Percentiles rank a stretch among this genome's conserved stretches.
phyloP scores from a whole-genome alignment of 176 grass and related monocot genomes.

The Bothriochloa decipiens region DNA sequence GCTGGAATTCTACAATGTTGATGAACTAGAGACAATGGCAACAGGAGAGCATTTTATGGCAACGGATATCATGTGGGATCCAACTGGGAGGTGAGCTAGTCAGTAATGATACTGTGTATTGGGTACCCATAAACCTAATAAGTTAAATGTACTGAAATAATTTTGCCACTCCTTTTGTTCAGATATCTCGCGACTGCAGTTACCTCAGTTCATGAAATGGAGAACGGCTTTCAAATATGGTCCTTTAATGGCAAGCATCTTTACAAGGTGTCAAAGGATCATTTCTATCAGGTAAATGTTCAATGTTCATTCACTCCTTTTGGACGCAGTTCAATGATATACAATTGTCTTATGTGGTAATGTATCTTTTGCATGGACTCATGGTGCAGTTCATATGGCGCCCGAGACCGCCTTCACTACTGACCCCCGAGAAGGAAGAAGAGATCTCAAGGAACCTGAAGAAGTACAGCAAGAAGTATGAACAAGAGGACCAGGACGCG shows the following conservation, averaged over 20 bases:
- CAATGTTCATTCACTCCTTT: background rate
- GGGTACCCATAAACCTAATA: background rate
- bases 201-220: slow-evolving; percentile 91
- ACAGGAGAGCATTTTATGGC: too few species aligned
- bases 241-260: slow-evolving; percentile 78
- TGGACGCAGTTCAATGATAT: background rate
- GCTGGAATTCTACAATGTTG: slow-evolving; percentile 91
- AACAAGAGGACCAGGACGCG: slow-evolving; percentile 78
- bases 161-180: slow-evolving; percentile 5
- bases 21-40: slow-evolving; percentile 40
- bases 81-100: too few species aligned
- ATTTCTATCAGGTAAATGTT: slow-evolving; percentile 78
- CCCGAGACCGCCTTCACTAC: too few species aligned
- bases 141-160: background rate
- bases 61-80: too few species aligned
- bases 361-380: slow-evolving; percentile 7
- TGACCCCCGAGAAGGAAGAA: slow-evolving; percentile 60
- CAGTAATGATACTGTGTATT: too few species aligned
- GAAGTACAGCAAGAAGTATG: slow-evolving; percentile 84
- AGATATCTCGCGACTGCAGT: slow-evolving; percentile 80
- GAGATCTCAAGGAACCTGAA: slow-evolving; percentile 69
- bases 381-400: slow-evolving; percentile 76
- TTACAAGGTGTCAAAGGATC: slow-evolving; percentile 87
- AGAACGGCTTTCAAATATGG: slow-evolving; percentile 91
- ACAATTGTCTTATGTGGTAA: background rate